Base-by-base conservation (phyloP, 805 yeast genomes). In the Sugiyamaella marilandica region DNA sequence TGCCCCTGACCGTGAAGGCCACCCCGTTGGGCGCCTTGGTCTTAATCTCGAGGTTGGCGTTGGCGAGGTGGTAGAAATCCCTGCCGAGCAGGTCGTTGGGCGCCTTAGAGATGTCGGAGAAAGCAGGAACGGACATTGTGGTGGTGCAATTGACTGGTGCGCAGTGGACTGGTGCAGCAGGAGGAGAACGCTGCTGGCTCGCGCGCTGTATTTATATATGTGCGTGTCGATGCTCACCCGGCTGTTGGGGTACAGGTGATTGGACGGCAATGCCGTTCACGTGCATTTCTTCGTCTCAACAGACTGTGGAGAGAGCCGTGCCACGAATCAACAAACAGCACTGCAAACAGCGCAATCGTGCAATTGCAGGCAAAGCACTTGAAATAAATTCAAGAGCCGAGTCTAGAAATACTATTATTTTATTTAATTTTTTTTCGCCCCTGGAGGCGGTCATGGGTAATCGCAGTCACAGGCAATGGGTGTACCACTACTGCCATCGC, bases 21-120 rank as follows among this genome's bases (percentile, higher is more conserved):
- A 92, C 97, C 66, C 97, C 97, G 72, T 90, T 92, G 71, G 97
- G 96, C 65, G 99, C 96, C 61, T 80, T 81, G 62, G 98, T 85
- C 79, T 87, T 86, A 66, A 92, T 83, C 69, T 88, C 96, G 62
- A 94, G 80, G 54, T 94, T 75, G 62, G 94, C 94, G 59, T 94
- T 87, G 60, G 92, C 75, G 63, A 80, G 76, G 79, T 94, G 98
- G 85, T 79, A 94, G 83, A 90, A 94, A 76, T 94, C 99, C 74
- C 78, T 85, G 76, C 81, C 79, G 70, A 94, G 81, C 66, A 94
- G 82, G 75, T 85, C 94, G 78, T 90, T 91, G 75, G 95, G 80
- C 70, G 87, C 82, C 78, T 90, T 91, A 70, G 95, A 84, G 68
- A 94, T 86, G 75, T 91, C 97, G 62, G 95, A 82, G 81, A 84